Evolutionary conservation across 192 early-diverging fungal genomes (phyloP).

Genomic region (Coemansia sp.): DNA sequence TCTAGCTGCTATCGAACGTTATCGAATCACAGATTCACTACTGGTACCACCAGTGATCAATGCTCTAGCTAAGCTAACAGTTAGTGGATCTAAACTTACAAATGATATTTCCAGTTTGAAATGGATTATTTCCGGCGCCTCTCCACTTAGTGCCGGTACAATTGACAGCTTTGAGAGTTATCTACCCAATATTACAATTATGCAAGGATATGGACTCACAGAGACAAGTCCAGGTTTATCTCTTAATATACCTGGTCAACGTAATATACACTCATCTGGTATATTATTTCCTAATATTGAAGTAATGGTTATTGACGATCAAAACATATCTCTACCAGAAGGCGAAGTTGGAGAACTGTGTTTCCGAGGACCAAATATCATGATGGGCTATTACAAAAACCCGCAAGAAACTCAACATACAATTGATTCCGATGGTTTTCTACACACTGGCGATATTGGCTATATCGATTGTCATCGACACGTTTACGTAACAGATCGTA

Average conservation of each 20-base stretch:
- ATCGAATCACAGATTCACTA: constrained; percentile 62
- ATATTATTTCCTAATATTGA: constrained; percentile 69
- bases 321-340: constrained; percentile 15
- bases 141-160: constrained; percentile 59
- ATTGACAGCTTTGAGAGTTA: constrained; percentile 45
- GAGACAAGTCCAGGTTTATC: constrained; percentile 48
- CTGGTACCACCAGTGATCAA: constrained; percentile 69
- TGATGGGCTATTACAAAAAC: constrained; percentile 83
- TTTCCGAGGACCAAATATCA: constrained; percentile 81
- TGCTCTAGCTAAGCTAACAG: constrained; percentile 69
- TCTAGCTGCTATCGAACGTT: constrained; percentile 59
- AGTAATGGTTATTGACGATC: constrained; percentile 67
- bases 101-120: constrained; percentile 62
- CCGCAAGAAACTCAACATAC: constrained; percentile 63
- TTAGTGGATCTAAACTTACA: constrained; percentile 49
- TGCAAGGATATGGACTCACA: constrained; percentile 65
- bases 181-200: constrained; percentile 36
- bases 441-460: constrained; percentile 84
- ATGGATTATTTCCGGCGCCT: constrained; percentile 69
- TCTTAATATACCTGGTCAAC: constrained; percentile 3
- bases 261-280: constrained; percentile 59
- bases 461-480: constrained; percentile 58
- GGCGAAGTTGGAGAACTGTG: constrained; percentile 78
- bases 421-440: constrained; percentile 71
- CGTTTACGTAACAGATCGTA: constrained; percentile 66